A percentile compares a stretch with the other conserved stretches of the same genome.
Conservation (phyloP, 306 rosid species). For the Chamaecrista fasciculata region DNA sequence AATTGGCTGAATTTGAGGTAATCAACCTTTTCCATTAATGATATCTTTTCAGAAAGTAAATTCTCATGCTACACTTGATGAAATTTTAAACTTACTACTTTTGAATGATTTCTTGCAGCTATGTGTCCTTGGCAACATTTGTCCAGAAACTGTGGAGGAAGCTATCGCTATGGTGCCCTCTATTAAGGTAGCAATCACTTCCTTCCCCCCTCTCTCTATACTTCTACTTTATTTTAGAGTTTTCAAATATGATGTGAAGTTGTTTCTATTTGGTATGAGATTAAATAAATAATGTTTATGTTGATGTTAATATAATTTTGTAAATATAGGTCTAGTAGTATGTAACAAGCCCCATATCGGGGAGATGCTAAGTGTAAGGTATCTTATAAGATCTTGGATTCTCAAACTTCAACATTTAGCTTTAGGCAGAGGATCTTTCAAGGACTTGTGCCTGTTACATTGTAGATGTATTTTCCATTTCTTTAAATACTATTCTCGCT, state of each 20-base stretch:
- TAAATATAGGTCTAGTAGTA: neutral
- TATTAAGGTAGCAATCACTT: constrained; percentile 60
- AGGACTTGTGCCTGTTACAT: too few species aligned
- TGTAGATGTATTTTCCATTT: neutral
- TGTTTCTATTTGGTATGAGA: neutral
- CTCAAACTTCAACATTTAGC: too few species aligned
- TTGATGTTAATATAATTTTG: neutral
- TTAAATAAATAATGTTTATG: neutral
- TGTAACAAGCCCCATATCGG: too few species aligned
- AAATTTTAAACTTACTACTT: neutral
- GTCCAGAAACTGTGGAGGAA: constrained; percentile 99
- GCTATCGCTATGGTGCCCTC: constrained; percentile 98
- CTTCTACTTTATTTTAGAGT: neutral
- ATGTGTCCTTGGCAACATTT: constrained; percentile 97
- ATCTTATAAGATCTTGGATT: too few species aligned
- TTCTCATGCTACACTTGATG: neutral
- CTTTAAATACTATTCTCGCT: neutral
- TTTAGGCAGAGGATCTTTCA: too few species aligned
- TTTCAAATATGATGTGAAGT: neutral
- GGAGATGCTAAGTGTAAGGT: too few species aligned
- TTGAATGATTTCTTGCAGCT: constrained; percentile 50
- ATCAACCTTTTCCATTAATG: neutral
- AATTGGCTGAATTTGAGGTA: constrained; percentile 96
- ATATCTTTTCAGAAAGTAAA: neutral
- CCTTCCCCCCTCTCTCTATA: neutral